phyloP scores from a whole-genome alignment of 805 yeast species.

The Wickerhamiella vanderwaltii region DNA sequence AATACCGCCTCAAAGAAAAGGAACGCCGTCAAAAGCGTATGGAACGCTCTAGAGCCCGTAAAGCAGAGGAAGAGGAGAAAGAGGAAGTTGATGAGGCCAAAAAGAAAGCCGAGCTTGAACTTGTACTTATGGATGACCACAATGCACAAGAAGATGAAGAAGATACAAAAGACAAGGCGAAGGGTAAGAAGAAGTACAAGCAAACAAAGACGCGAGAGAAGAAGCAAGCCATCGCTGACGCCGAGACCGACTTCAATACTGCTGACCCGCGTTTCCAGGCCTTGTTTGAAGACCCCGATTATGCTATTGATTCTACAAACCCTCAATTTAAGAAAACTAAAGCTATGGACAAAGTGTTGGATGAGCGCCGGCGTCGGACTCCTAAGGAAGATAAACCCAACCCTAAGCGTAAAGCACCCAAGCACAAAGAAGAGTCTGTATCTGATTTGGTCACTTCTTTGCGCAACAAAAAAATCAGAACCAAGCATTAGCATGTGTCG shows the following conservation, averaged over 20 bases:
- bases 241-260: slow-evolving; percentile 50
- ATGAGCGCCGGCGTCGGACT: slow-evolving; percentile 42
- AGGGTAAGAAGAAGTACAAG: slow-evolving; percentile 32
- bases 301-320: slow-evolving; percentile 85
- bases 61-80: slow-evolving; percentile 37
- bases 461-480: slow-evolving; percentile 6
- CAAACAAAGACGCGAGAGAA: slow-evolving; percentile 31
- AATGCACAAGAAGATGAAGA: slow-evolving; percentile 69
- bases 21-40: slow-evolving; percentile 81
- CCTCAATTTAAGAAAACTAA: slow-evolving; percentile 83
- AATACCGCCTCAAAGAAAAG: slow-evolving; percentile 75
- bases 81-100: slow-evolving; percentile 26
- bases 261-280: slow-evolving; percentile 78
- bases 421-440: slow-evolving; percentile 1
- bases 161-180: slow-evolving; percentile 58
- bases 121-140: slow-evolving; percentile 57
- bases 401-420: background rate
- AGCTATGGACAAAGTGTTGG: slow-evolving; percentile 72
- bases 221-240: slow-evolving; percentile 35
- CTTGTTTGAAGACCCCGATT: slow-evolving; percentile 72
- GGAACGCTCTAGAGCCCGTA: slow-evolving; percentile 56
- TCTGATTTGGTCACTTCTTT: slow-evolving; percentile 7
- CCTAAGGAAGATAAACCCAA: slow-evolving; percentile 4
- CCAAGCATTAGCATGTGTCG: slow-evolving; percentile 5
- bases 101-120: slow-evolving; percentile 58